A percentile compares a stretch with the other conserved stretches of the same genome.
Conservation (phyloP, 1,139 yeast species). For the Blastobotrys proliferans region DNA sequence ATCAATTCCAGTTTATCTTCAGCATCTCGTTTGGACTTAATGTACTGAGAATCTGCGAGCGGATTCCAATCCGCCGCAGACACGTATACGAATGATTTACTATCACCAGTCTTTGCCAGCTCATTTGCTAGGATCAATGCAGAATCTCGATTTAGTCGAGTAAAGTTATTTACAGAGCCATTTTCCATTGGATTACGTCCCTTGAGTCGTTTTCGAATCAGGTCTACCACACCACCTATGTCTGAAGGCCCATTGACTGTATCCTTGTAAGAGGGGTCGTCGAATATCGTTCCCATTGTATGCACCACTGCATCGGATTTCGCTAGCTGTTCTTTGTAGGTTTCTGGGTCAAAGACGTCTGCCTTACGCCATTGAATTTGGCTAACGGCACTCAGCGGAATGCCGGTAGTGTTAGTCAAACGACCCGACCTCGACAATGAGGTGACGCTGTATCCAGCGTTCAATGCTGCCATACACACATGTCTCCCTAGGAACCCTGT, state of each 20-base stretch:
- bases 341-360: constrained; percentile 58
- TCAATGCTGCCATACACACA: constrained; percentile 65
- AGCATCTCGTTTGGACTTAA: constrained; percentile 71
- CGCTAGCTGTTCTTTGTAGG: constrained; percentile 47
- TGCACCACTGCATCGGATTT: constrained; percentile 72
- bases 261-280: constrained; percentile 62
- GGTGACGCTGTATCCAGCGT: constrained; percentile 58
- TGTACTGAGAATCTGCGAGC: constrained; percentile 63
- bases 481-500: constrained; percentile 74
- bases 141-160: constrained; percentile 63
- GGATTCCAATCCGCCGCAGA: constrained; percentile 74
- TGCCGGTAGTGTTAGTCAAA: constrained; percentile 23
- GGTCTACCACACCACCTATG: neutral
- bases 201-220: constrained; percentile 1
- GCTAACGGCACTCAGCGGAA: constrained; percentile 43
- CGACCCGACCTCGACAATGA: constrained; percentile 47
- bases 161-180: constrained; percentile 50
- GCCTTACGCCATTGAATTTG: constrained; percentile 68
- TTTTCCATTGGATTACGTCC: constrained; percentile 25
- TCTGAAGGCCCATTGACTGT: constrained; percentile 22
- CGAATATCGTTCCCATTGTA: constrained; percentile 70
- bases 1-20: constrained; percentile 48
- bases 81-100: constrained; percentile 56
- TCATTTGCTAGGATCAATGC: constrained; percentile 64
- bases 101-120: constrained; percentile 34